Percentiles rank a stretch among this genome's conserved stretches.
These are phyloP conservation scores for Wallacemonas sp. DNA, from an alignment of 208 protist genomes.

Conservation along the genomic window DNA sequence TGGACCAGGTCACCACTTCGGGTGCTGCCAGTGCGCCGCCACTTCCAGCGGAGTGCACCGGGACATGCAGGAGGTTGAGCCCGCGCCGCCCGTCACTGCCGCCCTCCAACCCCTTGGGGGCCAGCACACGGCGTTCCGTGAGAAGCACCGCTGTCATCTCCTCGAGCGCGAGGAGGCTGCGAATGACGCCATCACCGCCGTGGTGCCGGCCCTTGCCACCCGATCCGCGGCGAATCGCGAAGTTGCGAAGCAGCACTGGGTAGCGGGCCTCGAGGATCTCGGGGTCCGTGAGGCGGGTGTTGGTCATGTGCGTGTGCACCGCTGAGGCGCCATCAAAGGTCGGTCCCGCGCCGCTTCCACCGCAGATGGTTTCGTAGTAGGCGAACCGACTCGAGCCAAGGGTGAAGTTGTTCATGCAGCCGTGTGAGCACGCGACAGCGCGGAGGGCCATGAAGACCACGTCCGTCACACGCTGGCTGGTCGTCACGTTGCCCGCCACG, in stretches of 20 bases:
- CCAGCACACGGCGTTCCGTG: conserved; percentile 88
- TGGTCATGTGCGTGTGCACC: conserved; percentile 98
- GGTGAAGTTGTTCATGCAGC: conserved; percentile 97
- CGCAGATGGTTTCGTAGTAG: conserved; percentile 97
- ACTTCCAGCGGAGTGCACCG: conserved; percentile 8
- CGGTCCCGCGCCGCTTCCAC: conserved; percentile 92
- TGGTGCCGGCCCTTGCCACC: conserved; percentile 79
- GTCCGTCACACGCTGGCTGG: conserved; percentile 94
- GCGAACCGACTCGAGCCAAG: conserved; percentile 91
- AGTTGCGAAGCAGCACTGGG: conserved; percentile 89
- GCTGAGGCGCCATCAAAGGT: conserved; percentile 78
- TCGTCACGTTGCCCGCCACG: conserved; percentile 96
- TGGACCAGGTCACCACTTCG: conserved; percentile 19
- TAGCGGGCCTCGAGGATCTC: conserved; percentile 94
- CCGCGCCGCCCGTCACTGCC: conserved; percentile 78
- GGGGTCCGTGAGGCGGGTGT: conserved; percentile 95
- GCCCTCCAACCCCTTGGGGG: conserved; percentile 82
- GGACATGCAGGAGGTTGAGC: conserved; percentile 56
- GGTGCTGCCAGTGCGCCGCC: not conserved
- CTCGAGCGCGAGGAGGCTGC: conserved; percentile 87
- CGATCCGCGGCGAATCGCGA: conserved; percentile 75
- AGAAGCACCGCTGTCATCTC: conserved; percentile 86
- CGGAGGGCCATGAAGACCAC: conserved; percentile 93
- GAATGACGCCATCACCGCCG: conserved; percentile 93
- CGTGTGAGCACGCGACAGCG: conserved; percentile 86